These are phyloP conservation scores for Diospyros kaki DNA, from an alignment of 148 eudicot species.

Conservation along the genomic window DNA sequence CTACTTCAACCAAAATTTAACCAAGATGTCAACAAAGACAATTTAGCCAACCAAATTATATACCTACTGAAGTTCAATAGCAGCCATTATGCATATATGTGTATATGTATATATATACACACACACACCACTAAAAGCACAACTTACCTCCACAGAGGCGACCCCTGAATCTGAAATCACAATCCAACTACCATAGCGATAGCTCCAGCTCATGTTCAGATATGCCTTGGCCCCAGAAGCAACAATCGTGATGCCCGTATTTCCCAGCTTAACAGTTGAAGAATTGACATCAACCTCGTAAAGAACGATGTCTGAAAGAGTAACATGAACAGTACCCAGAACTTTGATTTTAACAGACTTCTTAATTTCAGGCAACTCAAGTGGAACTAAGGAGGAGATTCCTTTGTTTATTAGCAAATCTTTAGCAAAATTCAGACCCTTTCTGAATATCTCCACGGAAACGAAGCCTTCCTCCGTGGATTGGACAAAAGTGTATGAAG, in stretches of 20 bases:
- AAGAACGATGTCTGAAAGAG: slow-evolving; percentile 54
- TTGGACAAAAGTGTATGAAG: slow-evolving; percentile 34
- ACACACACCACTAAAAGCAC: background rate
- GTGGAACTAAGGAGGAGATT: slow-evolving; percentile 56
- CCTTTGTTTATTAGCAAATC: slow-evolving; percentile 58
- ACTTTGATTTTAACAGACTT: slow-evolving; percentile 52
- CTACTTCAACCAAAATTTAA: background rate
- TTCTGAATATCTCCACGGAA: slow-evolving; percentile 58
- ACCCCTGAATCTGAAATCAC: slow-evolving; percentile 67
- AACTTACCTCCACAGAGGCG: slow-evolving; percentile 69
- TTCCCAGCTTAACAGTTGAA: slow-evolving; percentile 47
- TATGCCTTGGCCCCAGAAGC: slow-evolving; percentile 60
- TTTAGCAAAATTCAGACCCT: slow-evolving; percentile 73
- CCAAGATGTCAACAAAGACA: background rate
- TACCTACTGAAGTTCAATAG: background rate
- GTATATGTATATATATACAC: too few relatives aligned
- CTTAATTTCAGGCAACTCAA: slow-evolving; percentile 57
- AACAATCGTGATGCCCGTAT: slow-evolving; percentile 44
- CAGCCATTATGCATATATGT: background rate
- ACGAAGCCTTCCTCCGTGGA: slow-evolving; percentile 53
- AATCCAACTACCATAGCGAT: slow-evolving; percentile 65
- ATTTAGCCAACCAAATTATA: background rate
- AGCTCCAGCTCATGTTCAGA: slow-evolving; percentile 81
- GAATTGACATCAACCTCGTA: slow-evolving; percentile 48
- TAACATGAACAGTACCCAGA: slow-evolving; percentile 61